phyloP scores from a whole-genome alignment of 371 early-diverging fungal species.

The Entomophthora muscae region DNA sequence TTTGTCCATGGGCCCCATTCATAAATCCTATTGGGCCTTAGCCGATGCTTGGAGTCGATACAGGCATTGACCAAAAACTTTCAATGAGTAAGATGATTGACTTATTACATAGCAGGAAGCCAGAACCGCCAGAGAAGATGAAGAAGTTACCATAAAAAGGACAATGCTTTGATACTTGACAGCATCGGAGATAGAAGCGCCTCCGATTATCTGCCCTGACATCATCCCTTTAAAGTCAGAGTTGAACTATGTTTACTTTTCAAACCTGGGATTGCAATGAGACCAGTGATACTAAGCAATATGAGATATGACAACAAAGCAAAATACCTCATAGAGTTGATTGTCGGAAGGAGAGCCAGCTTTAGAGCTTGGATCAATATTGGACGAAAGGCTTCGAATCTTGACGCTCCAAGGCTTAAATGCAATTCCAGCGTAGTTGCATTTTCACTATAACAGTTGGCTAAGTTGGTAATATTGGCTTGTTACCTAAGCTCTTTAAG shows the following conservation, averaged over 20 bases:
- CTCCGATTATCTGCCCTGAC: conserved; percentile 14
- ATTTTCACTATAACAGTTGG: conserved; percentile 21
- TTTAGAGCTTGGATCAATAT: conserved; percentile 54
- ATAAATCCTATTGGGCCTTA: conserved; percentile 1
- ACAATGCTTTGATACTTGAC: conserved; percentile 15
- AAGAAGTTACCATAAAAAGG: conserved; percentile 15
- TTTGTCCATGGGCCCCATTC: neutral
- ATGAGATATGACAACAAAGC: neutral
- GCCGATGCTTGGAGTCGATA: neutral
- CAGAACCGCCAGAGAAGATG: conserved; percentile 9
- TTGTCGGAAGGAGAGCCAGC: conserved; percentile 57
- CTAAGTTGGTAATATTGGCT: too few relatives aligned
- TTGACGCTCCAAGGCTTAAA: conserved; percentile 62
- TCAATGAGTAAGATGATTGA: neutral
- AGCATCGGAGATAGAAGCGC: conserved; percentile 11
- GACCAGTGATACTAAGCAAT: conserved; percentile 12
- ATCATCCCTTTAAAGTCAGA: conserved; percentile 10
- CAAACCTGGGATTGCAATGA: conserved; percentile 14
- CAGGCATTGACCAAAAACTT: neutral
- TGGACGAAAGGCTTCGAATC: conserved; percentile 67
- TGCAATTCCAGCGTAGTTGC: conserved; percentile 55
- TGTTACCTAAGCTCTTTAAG: conserved; percentile 8
- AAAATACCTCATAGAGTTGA: conserved; percentile 51
- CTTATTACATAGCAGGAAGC: conserved; percentile 1
- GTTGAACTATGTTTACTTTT: neutral